phyloP scores from a whole-genome alignment of 352 stramenopile genomes.

The Phytophthora citrophthora region DNA sequence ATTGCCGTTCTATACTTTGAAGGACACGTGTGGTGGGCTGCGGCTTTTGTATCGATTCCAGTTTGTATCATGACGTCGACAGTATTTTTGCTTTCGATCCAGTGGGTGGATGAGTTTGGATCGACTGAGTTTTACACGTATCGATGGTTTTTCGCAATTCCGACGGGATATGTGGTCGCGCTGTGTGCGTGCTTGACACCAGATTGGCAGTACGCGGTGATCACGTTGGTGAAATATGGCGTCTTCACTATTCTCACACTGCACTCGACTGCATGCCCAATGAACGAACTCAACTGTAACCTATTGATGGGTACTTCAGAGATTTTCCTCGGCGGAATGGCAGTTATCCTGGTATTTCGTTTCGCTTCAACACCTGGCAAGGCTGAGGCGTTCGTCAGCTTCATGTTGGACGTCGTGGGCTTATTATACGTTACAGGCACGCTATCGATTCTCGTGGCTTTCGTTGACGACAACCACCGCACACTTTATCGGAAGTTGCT shows the following conservation, averaged over 20 bases:
- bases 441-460: constrained; percentile 53
- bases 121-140: constrained; percentile 57
- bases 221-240: constrained; percentile 45
- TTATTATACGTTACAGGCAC: constrained; percentile 63
- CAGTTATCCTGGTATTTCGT: constrained; percentile 51
- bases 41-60: constrained; percentile 35
- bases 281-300: constrained; percentile 56
- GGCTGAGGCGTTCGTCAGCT: constrained; percentile 43
- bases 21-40: constrained; percentile 50
- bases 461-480: constrained; percentile 61
- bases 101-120: constrained; percentile 42
- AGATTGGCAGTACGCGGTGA: constrained; percentile 50
- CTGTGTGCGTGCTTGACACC: constrained; percentile 55
- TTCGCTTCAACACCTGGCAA: constrained; percentile 30
- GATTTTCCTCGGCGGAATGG: constrained; percentile 43
- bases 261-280: constrained; percentile 56
- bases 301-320: constrained; percentile 36
- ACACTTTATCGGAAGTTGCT: constrained; percentile 58
- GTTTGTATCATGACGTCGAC: constrained; percentile 33
- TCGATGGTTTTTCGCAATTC: constrained; percentile 44
- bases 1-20: constrained; percentile 28
- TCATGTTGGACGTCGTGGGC: constrained; percentile 58
- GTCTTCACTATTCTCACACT: constrained; percentile 58
- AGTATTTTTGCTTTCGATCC: constrained; percentile 35
- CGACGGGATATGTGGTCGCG: constrained; percentile 38